Base-by-base conservation (phyloP, 345 rosid species). In the Cardiospermum halicacabum region DNA sequence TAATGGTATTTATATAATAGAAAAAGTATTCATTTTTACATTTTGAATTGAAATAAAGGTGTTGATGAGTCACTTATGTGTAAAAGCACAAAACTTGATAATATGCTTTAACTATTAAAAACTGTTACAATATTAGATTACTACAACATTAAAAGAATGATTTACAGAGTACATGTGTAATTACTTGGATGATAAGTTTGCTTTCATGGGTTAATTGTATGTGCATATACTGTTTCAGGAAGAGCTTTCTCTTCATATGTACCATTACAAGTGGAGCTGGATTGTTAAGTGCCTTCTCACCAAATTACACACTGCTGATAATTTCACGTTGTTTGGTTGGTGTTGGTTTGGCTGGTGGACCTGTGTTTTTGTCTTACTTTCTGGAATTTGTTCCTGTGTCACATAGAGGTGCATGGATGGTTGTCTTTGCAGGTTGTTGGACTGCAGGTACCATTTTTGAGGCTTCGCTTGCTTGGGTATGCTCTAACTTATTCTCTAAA, bases 381-480 rank as follows among this genome's bases (percentile, higher is more conserved):
- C 58, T 84, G 50, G 89, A 84, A 76, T 85, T 85, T 60, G 72
- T 85, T 55, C 89, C 89, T 37, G 64, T 85, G 43, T 67, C 85
- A 11, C 76, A 72, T 19, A 63, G 87, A 72, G 89, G 86, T 26
- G 60, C 57, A 36, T 84, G 89, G 89, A 84, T 80, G 89, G 75
- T 82, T 22, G 56, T 84, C 37, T 78, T 82, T 72, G 73, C 80
- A 12, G 61, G 68, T 51, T 84, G 77, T 62, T 84, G 86, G 85
- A 80, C 89, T 3, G 62, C 77, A n/a, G 89, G 89, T 60, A 65
- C 86, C 27, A 78, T 80, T 55, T 69, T 72, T 18, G 89, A 84
- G 73, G 89, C 84, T 64, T 62, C 80, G 28, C 68, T 82, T 28
- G 87, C 87, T 7, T 85, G 89, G 89, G 87, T 85, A 77, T 65